phyloP scores from a whole-genome alignment of 495 filamentous ascomycete genomes.

The Xylaria scruposa region DNA sequence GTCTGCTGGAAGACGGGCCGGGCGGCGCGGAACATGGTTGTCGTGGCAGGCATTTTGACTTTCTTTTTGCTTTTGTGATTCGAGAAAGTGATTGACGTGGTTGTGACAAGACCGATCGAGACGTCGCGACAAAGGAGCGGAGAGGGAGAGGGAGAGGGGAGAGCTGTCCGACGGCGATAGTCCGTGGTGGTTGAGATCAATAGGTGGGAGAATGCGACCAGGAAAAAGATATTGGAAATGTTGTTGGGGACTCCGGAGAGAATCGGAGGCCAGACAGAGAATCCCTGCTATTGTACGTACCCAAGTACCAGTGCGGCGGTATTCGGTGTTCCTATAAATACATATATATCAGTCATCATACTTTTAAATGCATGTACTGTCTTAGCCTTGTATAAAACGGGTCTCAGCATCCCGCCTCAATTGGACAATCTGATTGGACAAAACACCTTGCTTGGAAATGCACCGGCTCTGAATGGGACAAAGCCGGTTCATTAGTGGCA shows the following conservation, averaged over 20 bases:
- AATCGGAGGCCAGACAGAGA: constrained; percentile 5
- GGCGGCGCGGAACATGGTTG: constrained; percentile 58
- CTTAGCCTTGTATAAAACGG: neutral
- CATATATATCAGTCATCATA: neutral
- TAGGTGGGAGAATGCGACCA: neutral
- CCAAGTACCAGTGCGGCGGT: neutral
- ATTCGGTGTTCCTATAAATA: neutral
- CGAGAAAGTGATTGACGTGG: neutral
- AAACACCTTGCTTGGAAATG: constrained; percentile 5
- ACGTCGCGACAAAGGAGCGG: neutral
- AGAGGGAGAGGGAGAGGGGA: constrained; percentile 15
- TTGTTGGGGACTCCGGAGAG: constrained; percentile 17
- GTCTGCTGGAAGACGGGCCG: constrained; percentile 51
- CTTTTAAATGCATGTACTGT: neutral
- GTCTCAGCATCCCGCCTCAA: neutral
- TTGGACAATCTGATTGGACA: constrained; percentile 1
- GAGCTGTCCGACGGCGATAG: constrained; percentile 26
- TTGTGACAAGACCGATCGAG: neutral
- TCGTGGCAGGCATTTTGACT: constrained; percentile 44
- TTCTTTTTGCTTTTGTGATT: neutral
- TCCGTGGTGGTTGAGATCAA: constrained; percentile 5
- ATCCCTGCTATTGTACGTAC: constrained; percentile 16
- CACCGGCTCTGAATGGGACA: constrained; percentile 14
- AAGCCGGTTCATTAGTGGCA: neutral
- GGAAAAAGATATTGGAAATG: constrained; percentile 19